Percentiles rank a stretch among this genome's conserved stretches.
Conservation (phyloP, 148 eudicot genomes). For the Euryodendron excelsum region DNA sequence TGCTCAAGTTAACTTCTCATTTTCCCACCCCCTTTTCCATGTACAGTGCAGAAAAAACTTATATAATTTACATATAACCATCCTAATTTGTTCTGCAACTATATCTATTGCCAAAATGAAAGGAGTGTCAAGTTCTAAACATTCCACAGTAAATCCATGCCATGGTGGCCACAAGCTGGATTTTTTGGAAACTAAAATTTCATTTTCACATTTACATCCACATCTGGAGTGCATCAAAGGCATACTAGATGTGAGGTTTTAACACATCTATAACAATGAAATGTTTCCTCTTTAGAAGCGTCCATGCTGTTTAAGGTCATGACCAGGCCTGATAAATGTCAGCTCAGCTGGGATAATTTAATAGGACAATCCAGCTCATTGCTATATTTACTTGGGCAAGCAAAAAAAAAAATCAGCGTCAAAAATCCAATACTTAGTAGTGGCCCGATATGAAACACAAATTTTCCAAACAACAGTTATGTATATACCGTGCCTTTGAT, state of each 20-base stretch:
- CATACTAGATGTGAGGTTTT: background rate
- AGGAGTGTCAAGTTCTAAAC: background rate
- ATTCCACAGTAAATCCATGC: background rate
- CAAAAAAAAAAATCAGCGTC: background rate
- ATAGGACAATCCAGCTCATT: too few relatives aligned
- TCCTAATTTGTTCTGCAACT: background rate
- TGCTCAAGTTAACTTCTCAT: too few relatives aligned
- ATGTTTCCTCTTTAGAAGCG: background rate
- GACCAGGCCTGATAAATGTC: too few relatives aligned
- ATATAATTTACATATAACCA: background rate
- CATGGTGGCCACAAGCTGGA: background rate
- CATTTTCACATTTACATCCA: background rate
- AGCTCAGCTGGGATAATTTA: background rate
- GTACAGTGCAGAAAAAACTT: too few relatives aligned
- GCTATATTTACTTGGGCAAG: background rate
- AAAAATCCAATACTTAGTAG: background rate
- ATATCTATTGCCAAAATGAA: background rate
- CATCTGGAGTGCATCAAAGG: background rate
- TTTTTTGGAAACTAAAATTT: background rate
- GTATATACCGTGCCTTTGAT: constrained; percentile 80
- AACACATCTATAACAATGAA: background rate
- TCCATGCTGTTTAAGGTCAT: too few relatives aligned
- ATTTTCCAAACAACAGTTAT: constrained; percentile 4
- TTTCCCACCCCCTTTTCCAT: too few relatives aligned
- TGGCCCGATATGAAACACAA: background rate